phyloP scores from a whole-genome alignment of 2,329 filamentous ascomycete genomes.

The Pestalotiopsis sp. region DNA sequence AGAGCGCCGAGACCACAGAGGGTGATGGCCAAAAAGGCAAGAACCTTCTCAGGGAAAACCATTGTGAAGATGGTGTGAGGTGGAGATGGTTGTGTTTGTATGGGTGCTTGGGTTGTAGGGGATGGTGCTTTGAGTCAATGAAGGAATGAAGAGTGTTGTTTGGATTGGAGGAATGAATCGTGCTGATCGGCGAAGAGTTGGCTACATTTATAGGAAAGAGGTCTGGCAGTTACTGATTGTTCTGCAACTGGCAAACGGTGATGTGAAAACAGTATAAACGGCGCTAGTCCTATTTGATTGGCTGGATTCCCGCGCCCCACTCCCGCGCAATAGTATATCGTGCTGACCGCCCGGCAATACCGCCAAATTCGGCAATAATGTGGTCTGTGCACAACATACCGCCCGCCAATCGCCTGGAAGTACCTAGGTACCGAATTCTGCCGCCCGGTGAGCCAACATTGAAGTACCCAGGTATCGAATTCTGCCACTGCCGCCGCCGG shows the following conservation, averaged over 20 bases:
- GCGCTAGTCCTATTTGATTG: not conserved
- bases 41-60: not conserved
- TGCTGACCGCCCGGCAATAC: not conserved
- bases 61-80: not conserved
- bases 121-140: no score
- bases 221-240: not conserved
- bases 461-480: no score
- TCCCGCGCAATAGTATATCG: not conserved
- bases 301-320: not conserved
- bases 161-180: no score
- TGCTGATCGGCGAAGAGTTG: no score
- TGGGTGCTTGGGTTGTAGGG: not conserved
- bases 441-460: not conserved
- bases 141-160: no score
- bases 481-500: no score
- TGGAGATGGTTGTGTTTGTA: not conserved
- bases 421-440: not conserved
- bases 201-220: no score
- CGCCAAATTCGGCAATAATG: not conserved
- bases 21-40: not conserved
- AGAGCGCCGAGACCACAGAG: not conserved
- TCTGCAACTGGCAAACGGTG: not conserved
- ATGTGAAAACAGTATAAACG: not conserved
- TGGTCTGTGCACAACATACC: no score
- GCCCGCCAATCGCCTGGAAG: no score